Percentiles rank a stretch among this genome's conserved stretches.
phyloP scores from a whole-genome alignment of 2,329 filamentous ascomycete genomes.

The Colletotrichum sublineola region DNA sequence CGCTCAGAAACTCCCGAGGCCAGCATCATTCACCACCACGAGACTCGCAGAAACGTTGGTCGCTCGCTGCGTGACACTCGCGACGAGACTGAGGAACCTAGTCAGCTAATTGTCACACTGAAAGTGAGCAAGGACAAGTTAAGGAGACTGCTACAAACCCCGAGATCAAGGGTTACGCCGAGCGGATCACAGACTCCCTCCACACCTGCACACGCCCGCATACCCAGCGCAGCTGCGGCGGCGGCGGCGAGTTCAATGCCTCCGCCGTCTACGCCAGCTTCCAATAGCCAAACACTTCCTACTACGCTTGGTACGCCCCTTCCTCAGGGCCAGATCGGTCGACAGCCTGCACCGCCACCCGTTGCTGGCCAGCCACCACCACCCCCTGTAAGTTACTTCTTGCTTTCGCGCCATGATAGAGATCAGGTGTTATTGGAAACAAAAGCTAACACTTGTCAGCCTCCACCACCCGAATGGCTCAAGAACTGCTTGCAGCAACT shows the following conservation, averaged over 20 bases:
- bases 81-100: slow-evolving; percentile 84
- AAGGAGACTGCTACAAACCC: slow-evolving; percentile 72
- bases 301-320: slow-evolving; percentile 47
- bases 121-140: slow-evolving; percentile 80
- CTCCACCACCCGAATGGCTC: slow-evolving; percentile 90
- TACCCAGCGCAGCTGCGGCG: slow-evolving; percentile 47
- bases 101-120: slow-evolving; percentile 80
- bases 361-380: slow-evolving; percentile 68
- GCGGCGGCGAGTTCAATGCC: slow-evolving; percentile 52
- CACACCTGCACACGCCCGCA: slow-evolving; percentile 48
- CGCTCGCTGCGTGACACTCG: slow-evolving; percentile 72
- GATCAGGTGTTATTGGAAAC: background rate
- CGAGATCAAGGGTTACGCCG: slow-evolving; percentile 46
- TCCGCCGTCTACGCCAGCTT: slow-evolving; percentile 55
- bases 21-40: slow-evolving; percentile 70
- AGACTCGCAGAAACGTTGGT: slow-evolving; percentile 75
- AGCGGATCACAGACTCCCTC: slow-evolving; percentile 51
- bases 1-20: slow-evolving; percentile 93
- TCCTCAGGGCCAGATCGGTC: slow-evolving; percentile 71
- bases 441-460: slow-evolving; percentile 62
- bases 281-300: slow-evolving; percentile 38
- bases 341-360: slow-evolving; percentile 76
- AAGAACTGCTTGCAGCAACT: slow-evolving; percentile 78
- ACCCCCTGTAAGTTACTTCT: slow-evolving; percentile 68
- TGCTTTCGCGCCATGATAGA: background rate